A percentile compares a stretch with the other conserved stretches of the same genome.
phyloP scores from a whole-genome alignment of 306 rosid genomes.

The Alnus rubra region DNA sequence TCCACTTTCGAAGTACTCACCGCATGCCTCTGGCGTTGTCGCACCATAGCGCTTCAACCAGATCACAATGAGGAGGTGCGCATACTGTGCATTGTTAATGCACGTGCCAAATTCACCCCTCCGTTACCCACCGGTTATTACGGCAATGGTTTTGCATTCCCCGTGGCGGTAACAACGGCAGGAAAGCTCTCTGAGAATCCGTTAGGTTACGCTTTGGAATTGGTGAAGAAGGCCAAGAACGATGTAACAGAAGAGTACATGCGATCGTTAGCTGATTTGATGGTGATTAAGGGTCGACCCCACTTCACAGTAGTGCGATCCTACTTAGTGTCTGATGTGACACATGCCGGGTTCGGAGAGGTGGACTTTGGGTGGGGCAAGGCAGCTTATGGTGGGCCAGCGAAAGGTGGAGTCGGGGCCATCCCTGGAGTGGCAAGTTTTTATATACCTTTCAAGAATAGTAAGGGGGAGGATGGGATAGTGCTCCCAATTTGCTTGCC shows the following conservation, averaged over 20 bases:
- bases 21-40: constrained; percentile 61
- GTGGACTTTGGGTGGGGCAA: constrained; percentile 71
- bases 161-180: constrained; percentile 44
- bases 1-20: constrained; percentile 52
- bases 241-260: constrained; percentile 56
- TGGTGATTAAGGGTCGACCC: constrained; percentile 46
- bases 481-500: constrained; percentile 55
- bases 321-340: constrained; percentile 53
- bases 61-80: constrained; percentile 48
- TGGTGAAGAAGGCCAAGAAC: constrained; percentile 48
- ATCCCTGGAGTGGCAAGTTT: constrained; percentile 51
- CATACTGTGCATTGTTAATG: constrained; percentile 39
- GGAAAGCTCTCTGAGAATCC: constrained; percentile 43
- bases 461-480: constrained; percentile 44
- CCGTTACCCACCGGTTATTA: constrained; percentile 56
- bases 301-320: constrained; percentile 46
- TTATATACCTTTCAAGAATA: constrained; percentile 35
- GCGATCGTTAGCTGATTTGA: constrained; percentile 52
- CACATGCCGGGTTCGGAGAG: constrained; percentile 43
- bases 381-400: constrained; percentile 52
- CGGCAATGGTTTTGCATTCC: constrained; percentile 53
- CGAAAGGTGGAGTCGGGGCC: constrained; percentile 47
- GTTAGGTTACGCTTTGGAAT: constrained; percentile 48
- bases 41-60: constrained; percentile 36
- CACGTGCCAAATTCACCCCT: constrained; percentile 45